phyloP scores from a whole-genome alignment of 495 filamentous ascomycete species.

The Xeromyces bisporus region DNA sequence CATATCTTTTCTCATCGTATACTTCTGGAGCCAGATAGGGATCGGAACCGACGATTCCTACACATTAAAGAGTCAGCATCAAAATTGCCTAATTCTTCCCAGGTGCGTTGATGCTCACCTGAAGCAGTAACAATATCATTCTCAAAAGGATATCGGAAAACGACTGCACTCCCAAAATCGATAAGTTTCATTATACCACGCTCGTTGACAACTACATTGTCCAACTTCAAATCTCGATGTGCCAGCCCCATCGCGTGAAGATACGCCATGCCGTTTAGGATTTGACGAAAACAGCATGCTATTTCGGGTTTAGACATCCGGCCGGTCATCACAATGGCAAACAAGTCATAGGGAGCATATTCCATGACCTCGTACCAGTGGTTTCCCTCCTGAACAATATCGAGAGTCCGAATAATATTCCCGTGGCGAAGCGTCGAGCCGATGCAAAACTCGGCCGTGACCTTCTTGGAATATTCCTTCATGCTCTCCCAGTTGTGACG shows the following conservation, averaged over 20 bases:
- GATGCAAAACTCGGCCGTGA: constrained; percentile 98
- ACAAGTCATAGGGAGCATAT: constrained; percentile 92
- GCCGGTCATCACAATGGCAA: constrained; percentile 97
- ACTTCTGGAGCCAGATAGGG: constrained; percentile 96
- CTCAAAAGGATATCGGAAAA: constrained; percentile 96
- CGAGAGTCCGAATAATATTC: constrained; percentile 95
- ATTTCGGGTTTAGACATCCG: constrained; percentile 93
- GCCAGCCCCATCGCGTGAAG: constrained; percentile 91
- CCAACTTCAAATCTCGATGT: constrained; percentile 90
- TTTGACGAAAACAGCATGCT: constrained; percentile 81
- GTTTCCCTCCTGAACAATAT: constrained; percentile 87
- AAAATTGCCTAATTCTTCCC: too few relatives aligned
- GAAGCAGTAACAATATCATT: constrained; percentile 71
- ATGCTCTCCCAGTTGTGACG: constrained; percentile 86
- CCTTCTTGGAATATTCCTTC: constrained; percentile 93
- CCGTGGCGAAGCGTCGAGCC: constrained; percentile 94
- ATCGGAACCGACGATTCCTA: constrained; percentile 94
- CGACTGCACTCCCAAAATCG: constrained; percentile 93
- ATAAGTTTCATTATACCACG: constrained; percentile 99
- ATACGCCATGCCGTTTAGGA: constrained; percentile 92
- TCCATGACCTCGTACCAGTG: constrained; percentile 99
- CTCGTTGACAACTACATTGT: constrained; percentile 96
- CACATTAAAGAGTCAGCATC: constrained; percentile 2
- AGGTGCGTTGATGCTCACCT: constrained; percentile 58
- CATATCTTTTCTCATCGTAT: constrained; percentile 86